These are phyloP conservation scores for Austroboletus festivus DNA, from an alignment of 768 basidiomycete species.

Conservation along the genomic window DNA sequence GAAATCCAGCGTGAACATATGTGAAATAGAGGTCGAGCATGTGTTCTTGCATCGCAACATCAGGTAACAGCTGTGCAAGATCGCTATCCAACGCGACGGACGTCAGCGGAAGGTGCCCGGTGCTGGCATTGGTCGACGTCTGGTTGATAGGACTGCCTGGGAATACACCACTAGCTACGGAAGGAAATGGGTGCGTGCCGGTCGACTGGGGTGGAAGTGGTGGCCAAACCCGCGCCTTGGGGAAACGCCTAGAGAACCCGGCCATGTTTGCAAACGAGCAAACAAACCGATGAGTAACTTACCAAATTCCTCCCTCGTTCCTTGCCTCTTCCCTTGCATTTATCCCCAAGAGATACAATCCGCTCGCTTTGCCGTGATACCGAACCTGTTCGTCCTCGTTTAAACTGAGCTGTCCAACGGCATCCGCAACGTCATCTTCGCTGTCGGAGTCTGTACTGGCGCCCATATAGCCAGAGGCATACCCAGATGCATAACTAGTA, in stretches of 20 bases:
- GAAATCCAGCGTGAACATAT: constrained; percentile 77
- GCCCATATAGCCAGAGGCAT: constrained; percentile 26
- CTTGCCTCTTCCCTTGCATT: constrained; percentile 60
- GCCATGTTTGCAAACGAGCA: too few species aligned
- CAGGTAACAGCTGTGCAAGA: constrained; percentile 50
- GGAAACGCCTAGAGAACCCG: constrained; percentile 59
- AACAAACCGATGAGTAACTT: too few species aligned
- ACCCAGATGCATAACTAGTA: constrained; percentile 13
- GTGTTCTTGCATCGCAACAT: constrained; percentile 56
- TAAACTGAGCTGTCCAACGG: constrained; percentile 80
- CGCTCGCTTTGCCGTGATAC: constrained; percentile 84
- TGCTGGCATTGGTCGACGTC: constrained; percentile 3
- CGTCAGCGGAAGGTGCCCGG: constrained; percentile 16
- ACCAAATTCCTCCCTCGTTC: constrained; percentile 78
- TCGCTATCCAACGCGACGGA: constrained; percentile 34
- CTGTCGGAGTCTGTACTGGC: constrained; percentile 34
- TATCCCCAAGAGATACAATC: constrained; percentile 67
- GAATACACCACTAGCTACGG: constrained; percentile 5
- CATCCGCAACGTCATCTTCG: constrained; percentile 55
- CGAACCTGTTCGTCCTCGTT: constrained; percentile 86
- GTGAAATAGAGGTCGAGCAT: constrained; percentile 77
- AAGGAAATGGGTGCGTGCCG: constrained; percentile 22
- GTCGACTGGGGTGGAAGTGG: constrained; percentile 35
- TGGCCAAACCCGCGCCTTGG: constrained; percentile 88
- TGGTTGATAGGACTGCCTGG: constrained; percentile 4